Percentiles rank a stretch among this genome's conserved stretches.
phyloP scores from a whole-genome alignment of 345 rosid species.

The Physaria fendleri region DNA sequence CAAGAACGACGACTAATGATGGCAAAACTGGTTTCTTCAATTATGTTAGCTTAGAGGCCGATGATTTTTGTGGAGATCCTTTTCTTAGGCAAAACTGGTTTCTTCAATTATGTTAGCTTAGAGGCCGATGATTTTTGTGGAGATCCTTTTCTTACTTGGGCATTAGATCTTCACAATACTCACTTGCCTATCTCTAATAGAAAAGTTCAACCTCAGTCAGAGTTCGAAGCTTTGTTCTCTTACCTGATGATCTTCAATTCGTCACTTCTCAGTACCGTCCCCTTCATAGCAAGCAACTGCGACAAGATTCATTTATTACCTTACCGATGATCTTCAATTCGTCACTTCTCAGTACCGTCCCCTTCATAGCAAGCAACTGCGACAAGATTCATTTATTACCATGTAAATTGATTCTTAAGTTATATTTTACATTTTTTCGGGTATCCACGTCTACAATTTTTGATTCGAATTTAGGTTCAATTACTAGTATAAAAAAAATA shows the following conservation, averaged over 20 bases:
- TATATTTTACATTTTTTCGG: too few relatives aligned
- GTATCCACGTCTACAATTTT: too few relatives aligned
- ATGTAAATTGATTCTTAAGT: too few relatives aligned
- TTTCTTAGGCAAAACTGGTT: too few relatives aligned
- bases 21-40: too few relatives aligned
- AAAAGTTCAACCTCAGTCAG: constrained; percentile 27
- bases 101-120: neutral
- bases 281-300: constrained; percentile 36
- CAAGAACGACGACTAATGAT: constrained; percentile 36
- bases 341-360: constrained; percentile 28
- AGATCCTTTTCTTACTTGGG: constrained; percentile 42
- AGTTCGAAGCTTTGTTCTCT: constrained; percentile 37
- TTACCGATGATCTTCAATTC: constrained; percentile 35
- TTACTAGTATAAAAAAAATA: too few relatives aligned
- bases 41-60: neutral
- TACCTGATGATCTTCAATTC: constrained; percentile 35
- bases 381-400: constrained; percentile 4
- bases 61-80: constrained; percentile 38
- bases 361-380: constrained; percentile 36
- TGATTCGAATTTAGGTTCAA: too few relatives aligned
- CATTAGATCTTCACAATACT: constrained; percentile 40
- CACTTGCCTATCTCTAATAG: constrained; percentile 32
- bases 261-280: constrained; percentile 28
- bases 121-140: constrained; percentile 34
- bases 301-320: constrained; percentile 4